Conservation (phyloP, 257 asterid species). For the Forsythia viridissima region DNA sequence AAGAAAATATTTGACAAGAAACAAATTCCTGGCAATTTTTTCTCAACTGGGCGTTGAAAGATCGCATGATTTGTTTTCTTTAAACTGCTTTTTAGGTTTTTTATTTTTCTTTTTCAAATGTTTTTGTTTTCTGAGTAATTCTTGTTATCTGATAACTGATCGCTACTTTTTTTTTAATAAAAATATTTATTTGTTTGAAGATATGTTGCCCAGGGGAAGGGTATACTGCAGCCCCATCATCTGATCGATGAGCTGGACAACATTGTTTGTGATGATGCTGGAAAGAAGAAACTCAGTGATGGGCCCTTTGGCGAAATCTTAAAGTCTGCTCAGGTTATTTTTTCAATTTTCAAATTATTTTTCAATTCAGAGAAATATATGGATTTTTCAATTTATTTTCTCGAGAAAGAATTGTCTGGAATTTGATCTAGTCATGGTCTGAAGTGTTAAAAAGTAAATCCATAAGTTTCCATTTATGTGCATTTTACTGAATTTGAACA, state of each 20-base stretch:
- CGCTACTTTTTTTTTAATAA: background rate
- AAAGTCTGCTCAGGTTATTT: conserved; percentile 72
- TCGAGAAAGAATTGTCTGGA: conserved; percentile 1
- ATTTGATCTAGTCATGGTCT: background rate
- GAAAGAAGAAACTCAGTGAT: conserved; percentile 50
- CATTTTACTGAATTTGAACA: background rate
- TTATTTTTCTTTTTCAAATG: background rate
- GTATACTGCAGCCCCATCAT: conserved; percentile 86
- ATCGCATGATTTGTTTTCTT: background rate
- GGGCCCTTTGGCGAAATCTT: conserved; percentile 85
- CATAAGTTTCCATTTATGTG: background rate
- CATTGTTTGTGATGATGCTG: conserved; percentile 47
- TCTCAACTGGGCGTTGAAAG: background rate
- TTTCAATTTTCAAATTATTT: background rate
- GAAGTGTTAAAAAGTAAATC: background rate
- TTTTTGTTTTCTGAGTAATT: background rate
- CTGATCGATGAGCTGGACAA: conserved; percentile 84
- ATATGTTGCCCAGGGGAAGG: conserved; percentile 94
- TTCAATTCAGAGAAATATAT: background rate
- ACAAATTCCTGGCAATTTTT: background rate
- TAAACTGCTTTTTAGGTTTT: background rate
- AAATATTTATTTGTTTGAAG: conserved; percentile 34
- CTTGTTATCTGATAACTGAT: background rate
- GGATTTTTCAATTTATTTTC: background rate
- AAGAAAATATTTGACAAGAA: background rate